Evolutionary conservation across 306 rosid genomes (phyloP), one percentile per base, ranked within the genome.

Genomic region (Cicer judaicum): DNA sequence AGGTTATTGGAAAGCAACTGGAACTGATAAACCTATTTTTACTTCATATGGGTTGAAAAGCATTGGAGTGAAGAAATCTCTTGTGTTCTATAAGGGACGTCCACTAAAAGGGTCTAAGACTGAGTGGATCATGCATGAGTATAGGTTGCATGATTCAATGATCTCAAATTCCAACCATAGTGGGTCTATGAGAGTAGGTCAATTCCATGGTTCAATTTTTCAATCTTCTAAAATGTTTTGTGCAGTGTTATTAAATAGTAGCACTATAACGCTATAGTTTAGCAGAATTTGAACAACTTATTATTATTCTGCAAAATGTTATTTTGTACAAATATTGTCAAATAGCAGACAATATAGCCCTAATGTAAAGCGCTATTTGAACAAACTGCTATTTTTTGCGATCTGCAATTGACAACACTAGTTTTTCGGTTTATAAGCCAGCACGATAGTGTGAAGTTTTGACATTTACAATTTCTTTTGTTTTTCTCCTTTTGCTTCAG

Each of bases 1-100:
- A 59, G 97, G 94, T 21, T 91, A 91, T 52, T 89, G 97, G 94
- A 91, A 91, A 79, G 92, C 91, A 16, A 91, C 95, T 10, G 95
- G 95, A 7, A 83, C 89, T 72, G 97, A 91, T 74, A 91, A 86
- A 75, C 89, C 88, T 7, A 88, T 86, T 57, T 79, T 87, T 4
- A 83, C 87, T 78, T 84, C 91, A 0, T 72, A 87, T 73, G 97
- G 89, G 36, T 80, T 84, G 78, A 85, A 83, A 71, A 86, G 87
- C 74, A 82, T 83, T 70, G 92, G 91, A 19, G 91, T 89, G 61
- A 91, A 91, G 87, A 91, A 91, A 74, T 88, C 95, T 11, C 88
- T 91, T 56, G 95, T 86, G 8, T 87, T 89, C 82, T 87, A 91
- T 83, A 77, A 67, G 7, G 97, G 97, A 0, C 87, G 85, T n/a